Evolutionary conservation across 495 filamentous ascomycete genomes (phyloP).

Genomic region (Talaromyces proteolyticus): DNA sequence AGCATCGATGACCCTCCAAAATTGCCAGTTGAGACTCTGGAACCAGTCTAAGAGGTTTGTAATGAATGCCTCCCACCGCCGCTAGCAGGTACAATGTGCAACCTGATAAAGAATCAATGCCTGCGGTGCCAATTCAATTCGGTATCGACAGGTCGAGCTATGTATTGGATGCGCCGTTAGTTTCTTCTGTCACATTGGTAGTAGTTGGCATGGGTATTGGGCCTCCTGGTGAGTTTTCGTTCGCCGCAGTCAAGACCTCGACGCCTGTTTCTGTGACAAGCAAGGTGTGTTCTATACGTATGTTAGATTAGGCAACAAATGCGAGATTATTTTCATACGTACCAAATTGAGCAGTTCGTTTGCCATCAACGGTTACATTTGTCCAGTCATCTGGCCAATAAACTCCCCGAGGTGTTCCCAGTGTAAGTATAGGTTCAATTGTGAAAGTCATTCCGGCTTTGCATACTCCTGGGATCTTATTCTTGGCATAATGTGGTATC

Average conservation of each 20-base stretch:
- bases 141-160: neutral
- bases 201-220: conserved; percentile 53
- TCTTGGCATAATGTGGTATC: conserved; percentile 67
- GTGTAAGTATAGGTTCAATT: conserved; percentile 67
- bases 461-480: conserved; percentile 64
- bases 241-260: conserved; percentile 78
- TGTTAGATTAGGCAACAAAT: conserved; percentile 4
- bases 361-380: conserved; percentile 61
- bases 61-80: no score
- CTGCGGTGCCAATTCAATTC: no score
- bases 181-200: neutral
- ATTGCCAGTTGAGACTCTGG: no score
- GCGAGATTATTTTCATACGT: conserved; percentile 7
- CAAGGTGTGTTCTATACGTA: conserved; percentile 67
- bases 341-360: conserved; percentile 63
- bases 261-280: conserved; percentile 81
- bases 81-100: no score
- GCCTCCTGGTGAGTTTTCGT: conserved; percentile 69
- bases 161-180: neutral
- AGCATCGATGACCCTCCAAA: no score
- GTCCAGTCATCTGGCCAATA: conserved; percentile 77
- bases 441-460: conserved; percentile 72
- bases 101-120: no score
- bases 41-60: no score
- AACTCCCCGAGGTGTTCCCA: conserved; percentile 57